Evolutionary conservation across 2,329 filamentous ascomycete species (phyloP), one percentile per base, ranked within the genome.

Genomic region (Xylariaceae sp.): DNA sequence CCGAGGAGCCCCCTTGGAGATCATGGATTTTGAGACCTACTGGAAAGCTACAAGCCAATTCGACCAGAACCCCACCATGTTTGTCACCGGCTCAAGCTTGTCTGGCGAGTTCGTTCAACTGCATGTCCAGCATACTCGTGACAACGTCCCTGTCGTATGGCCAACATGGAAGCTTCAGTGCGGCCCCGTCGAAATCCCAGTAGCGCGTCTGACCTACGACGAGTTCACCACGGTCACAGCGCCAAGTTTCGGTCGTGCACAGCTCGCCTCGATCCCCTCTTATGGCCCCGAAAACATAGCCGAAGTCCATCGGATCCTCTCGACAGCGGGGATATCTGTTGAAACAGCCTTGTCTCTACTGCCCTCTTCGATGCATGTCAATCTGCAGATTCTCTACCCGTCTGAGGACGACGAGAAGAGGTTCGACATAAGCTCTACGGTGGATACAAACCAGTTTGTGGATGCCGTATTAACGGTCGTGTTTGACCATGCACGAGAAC

Each of bases 31-130:
- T 64, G 94, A 95, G 59, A 97, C 94, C 0, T 99, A 99, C 71
- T 99, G 94, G 94, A 99, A 97, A 72, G 92, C 92, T 0, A 99
- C 94, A 1, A 96, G 91, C 65, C 91, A 96, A 63, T 81, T 94
- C 45, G 90, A 96, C 68, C 85, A 89, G 47, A 88, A 91, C 44
- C 87, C 88, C 21, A 94, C 83, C 66, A 89, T 90, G 21, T 83
- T 97, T 21, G 89, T 99, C 16, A 97, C 92, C 0, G 94, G 92
- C 0, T 97, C 92, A 9, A 97, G 92, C 72, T 72, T 99, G 51
- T 95, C 90, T 2, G 94, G 94, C n/a, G 89, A 97, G 65, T 97
- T 97, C 70, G 85, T 96, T 21, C 84, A 92, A 52, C 74, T 99
- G 7, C 95, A 91, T 66, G 88, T 97, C 21, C 94, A 99, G 67